These are phyloP conservation scores for Cutaneotrichosporon cavernicola DNA, from an alignment of 1,284 basidiomycete genomes.

Conservation along the genomic window DNA sequence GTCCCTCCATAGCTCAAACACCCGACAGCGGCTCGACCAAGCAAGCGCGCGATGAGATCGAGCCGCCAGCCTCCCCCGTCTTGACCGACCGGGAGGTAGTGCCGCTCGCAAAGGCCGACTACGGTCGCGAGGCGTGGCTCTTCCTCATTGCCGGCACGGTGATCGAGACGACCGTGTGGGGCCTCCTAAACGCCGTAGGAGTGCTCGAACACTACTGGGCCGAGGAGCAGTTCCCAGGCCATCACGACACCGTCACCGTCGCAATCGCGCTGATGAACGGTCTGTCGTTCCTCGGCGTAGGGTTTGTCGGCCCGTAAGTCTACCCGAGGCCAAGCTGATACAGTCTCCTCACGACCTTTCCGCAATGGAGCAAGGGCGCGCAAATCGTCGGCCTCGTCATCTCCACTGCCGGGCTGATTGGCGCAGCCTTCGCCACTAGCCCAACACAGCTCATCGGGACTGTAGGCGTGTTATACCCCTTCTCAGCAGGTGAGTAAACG, in stretches of 20 bases:
- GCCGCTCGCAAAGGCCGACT: slow-evolving; percentile 42
- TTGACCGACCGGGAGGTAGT: slow-evolving; percentile 5
- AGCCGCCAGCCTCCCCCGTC: not conserved
- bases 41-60: not conserved
- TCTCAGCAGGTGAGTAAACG: slow-evolving; percentile 34
- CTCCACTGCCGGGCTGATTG: slow-evolving; percentile 29
- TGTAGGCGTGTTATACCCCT: slow-evolving; percentile 46
- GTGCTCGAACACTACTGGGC: slow-evolving; percentile 49
- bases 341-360: too few relatives aligned
- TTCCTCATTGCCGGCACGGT: slow-evolving; percentile 46
- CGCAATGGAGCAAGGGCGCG: too few relatives aligned
- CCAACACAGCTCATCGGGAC: slow-evolving; percentile 50
- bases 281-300: slow-evolving; percentile 41
- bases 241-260: slow-evolving; percentile 29
- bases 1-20: not conserved
- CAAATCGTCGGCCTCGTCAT: slow-evolving; percentile 30
- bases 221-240: slow-evolving; percentile 31
- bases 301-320: slow-evolving; percentile 42
- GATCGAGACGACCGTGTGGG: slow-evolving; percentile 49
- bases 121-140: slow-evolving; percentile 43
- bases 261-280: slow-evolving; percentile 48
- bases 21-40: not conserved
- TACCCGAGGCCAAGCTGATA: too few relatives aligned
- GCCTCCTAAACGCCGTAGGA: slow-evolving; percentile 46
- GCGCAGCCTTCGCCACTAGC: slow-evolving; percentile 35